Base-by-base conservation (phyloP, 805 yeast genomes). In the Candida silvatica region DNA sequence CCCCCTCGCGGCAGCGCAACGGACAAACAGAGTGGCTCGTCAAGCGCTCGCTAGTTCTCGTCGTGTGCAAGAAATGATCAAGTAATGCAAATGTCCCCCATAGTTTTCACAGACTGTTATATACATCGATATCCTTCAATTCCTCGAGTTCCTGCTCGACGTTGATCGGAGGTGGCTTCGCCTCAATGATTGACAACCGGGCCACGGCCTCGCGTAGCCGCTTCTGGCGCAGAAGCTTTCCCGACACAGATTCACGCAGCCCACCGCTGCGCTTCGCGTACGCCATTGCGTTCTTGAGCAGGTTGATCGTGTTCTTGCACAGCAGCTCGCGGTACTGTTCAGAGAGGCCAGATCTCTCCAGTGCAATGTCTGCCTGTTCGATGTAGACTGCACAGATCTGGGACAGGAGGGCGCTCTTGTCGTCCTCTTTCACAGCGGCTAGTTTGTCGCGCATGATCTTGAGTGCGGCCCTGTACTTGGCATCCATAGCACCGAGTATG, bases 291-390 rank as follows among this genome's bases (percentile, higher is more conserved):
- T 62, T 71, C 38, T 66, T 69, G 25, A 70, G 49, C 24, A 71
- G 55, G 3, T 60, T 64, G 28, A 54, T 62, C 30, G 63, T 50
- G 37, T 73, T 73, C 9, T 53, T 49, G 5, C 55, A 37, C 15
- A 73, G 49, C 1, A 66, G 45, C 3, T 38, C 42, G 15, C 39
- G 38, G 43, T 59, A 57, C 12, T 56, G 55, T 2, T 40, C 38
- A 0, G 69, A 62, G 3, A 68, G 22, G 30, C 57, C 61, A n/a
- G 66, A 54, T 37, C 77, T 54, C 46, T 70, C 76, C 9, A 69
- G 45, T 36, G 71, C 77, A 3, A 71, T 59, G 45, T 73, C 79
- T 2, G 74, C 64, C 32, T 78, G 54, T 22, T 69, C 73, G n/a
- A 71, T 65, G 22, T 63, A 44, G 1, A 71, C 52, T 6, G 65